Evolutionary conservation across 805 yeast species (phyloP), one percentile per base, ranked within the genome.

Genomic region (Hanseniaspora vineae): DNA sequence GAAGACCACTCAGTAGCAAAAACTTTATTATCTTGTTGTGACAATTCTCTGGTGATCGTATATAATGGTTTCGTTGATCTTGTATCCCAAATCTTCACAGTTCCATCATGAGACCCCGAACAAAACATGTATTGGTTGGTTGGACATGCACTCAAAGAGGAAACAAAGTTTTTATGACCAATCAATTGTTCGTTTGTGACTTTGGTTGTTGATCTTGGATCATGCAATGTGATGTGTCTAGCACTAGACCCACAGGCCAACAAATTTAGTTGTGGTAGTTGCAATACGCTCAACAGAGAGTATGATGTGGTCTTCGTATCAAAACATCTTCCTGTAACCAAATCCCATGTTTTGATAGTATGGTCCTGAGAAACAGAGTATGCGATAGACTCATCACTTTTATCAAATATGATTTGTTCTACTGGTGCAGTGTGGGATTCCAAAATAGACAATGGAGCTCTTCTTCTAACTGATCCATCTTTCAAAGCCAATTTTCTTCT

Each of bases 311-410:
- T 76, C 65, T 84, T 81, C 3, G 97, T 84, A 61, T 88, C 96
- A 31, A 92, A 83, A 57, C 87, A 78, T 54, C 85, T 76, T 12
- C 84, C 71, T 2, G 97, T 89, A 15, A 86, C 84, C 57, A 92
- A 70, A 70, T 92, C 98, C 97, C 97, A 92, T 0, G 98, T 92
- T 59, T 84, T 84, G 53, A 92, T 79, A 0, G 95, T 79, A 62
- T 92, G 98, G 67, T 92, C 97, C 63, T 88, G 96, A 6, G 97
- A 84, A 1, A 85, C 96, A 0, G 97, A 87, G 66, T 92, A 90
- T 11, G 82, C 95, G 5, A 90, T 95, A 0, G 94, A 76, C 42
- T 72, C 53, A 63, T 90, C 97, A 18, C 69, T 67, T 2, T 70
- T 60, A 58, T 85, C 95, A 60, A 88, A 86, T 13, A 77, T 71